Base-by-base conservation (phyloP, 495 filamentous ascomycete species). In the Lasiosphaeris hirsuta region DNA sequence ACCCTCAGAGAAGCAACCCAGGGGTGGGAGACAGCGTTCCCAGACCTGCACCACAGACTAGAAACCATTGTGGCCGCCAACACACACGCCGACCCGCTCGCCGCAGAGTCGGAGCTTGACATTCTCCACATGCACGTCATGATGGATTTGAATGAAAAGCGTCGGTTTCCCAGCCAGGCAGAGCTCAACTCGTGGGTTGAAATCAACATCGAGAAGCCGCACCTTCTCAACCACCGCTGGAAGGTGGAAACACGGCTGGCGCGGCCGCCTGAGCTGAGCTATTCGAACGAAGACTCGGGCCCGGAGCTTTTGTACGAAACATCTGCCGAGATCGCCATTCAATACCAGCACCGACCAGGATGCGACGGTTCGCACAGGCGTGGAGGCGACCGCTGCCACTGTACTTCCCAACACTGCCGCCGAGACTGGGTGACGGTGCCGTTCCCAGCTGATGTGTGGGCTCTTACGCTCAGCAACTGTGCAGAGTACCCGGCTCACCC, bases 101-200 rank as follows among this genome's bases (percentile, higher is more conserved):
- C 44, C 7, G 45, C 46, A 10, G 75, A 76, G 50, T 59, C 70
- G 48, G 65, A 62, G n/a, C 79, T 76, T 58, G 77, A 81, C 51
- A 72, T 81, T n/a, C 63, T 83, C 51, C 78, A 82, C 54, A 75
- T 83, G 62, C 72, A 80, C 38, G 69, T 72, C 10, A 72, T 72
- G 7, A 66, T 83, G 0, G 71, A 79, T 43, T 53, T 81, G 7
- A 74, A 75, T 54, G 69, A 72, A 10, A 72, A 74, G 10, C 65
- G 70, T 18, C 69, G 72, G 37, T 79, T 80, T 57, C 76, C 77
- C 8, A 62, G 70, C 35, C 71, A 73, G 4, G 77, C 78, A 30
- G 74, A 78, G 17, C 69, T 83, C 51, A 77, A 75, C 54, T 75
- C 74, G 19, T 73, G 74, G 51, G 70, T 78, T 18, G 75, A 82